A percentile compares a stretch with the other conserved stretches of the same genome.
These are phyloP conservation scores for Sporobolomyces pararoseus DNA, from an alignment of 768 basidiomycete genomes.

Conservation along the genomic window DNA sequence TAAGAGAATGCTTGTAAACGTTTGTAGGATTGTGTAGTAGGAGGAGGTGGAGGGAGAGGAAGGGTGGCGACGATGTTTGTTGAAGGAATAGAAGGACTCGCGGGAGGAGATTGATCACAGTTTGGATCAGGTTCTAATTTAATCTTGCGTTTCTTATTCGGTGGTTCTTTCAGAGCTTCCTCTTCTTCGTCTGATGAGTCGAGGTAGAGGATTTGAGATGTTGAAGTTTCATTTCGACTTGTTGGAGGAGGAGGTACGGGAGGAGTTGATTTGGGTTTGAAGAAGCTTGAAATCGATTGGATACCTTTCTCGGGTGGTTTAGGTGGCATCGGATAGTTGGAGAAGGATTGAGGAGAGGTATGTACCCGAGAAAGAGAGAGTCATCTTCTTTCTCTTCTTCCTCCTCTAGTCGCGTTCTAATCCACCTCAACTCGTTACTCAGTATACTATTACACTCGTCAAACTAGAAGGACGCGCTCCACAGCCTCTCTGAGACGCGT, in stretches of 20 bases:
- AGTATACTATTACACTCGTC: no score
- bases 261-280: background rate
- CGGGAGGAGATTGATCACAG: no score
- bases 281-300: conserved; percentile 27
- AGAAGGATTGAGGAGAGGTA: background rate
- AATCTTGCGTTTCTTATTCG: background rate
- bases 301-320: background rate
- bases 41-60: conserved; percentile 1
- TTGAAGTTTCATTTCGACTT: no score
- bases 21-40: background rate
- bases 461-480: no score
- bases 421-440: background rate
- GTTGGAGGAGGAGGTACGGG: no score
- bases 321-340: conserved; percentile 6
- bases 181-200: conserved; percentile 26
- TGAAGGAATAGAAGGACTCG: conserved; percentile 9
- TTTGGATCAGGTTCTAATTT: conserved; percentile 17
- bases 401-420: background rate
- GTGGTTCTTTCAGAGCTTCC: background rate
- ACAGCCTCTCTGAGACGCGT: no score
- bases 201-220: conserved; percentile 2
- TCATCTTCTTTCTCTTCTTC: background rate
- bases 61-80: background rate
- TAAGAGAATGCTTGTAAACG: conserved; percentile 19
- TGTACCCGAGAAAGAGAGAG: background rate